A percentile compares a stretch with the other conserved stretches of the same genome.
These are phyloP conservation scores for Hanseniaspora sp. DNA, from an alignment of 1,139 yeast species.

Conservation along the genomic window DNA sequence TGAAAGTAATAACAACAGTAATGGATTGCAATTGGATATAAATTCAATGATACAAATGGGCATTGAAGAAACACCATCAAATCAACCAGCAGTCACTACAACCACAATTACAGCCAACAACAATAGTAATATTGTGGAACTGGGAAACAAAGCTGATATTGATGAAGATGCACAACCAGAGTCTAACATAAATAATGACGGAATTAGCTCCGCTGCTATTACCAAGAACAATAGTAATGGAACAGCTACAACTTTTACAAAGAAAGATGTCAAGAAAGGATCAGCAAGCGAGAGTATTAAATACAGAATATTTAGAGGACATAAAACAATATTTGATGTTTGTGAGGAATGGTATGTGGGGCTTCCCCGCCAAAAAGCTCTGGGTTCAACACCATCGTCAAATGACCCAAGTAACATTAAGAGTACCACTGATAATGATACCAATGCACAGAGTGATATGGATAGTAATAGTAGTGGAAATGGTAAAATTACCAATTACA, in stretches of 20 bases:
- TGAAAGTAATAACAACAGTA: not conserved
- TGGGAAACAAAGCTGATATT: not conserved
- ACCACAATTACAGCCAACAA: too few species aligned
- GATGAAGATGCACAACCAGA: not conserved
- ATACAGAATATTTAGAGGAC: slow-evolving; percentile 29
- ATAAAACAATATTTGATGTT: slow-evolving; percentile 30
- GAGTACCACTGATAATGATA: too few species aligned
- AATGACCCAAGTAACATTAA: not conserved
- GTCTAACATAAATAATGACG: not conserved
- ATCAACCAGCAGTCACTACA: too few species aligned
- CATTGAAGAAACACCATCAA: not conserved
- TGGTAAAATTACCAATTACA: not conserved
- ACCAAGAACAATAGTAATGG: not conserved
- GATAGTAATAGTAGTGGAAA: not conserved
- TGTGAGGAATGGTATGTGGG: slow-evolving; percentile 32
- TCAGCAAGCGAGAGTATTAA: slow-evolving; percentile 23
- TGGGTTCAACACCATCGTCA: not conserved
- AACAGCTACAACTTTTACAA: not conserved
- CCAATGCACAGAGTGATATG: too few species aligned
- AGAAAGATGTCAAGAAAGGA: not conserved
- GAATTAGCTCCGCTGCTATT: too few species aligned
- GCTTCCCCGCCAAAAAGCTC: slow-evolving; percentile 15
- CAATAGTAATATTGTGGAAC: not conserved
- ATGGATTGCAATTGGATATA: not conserved
- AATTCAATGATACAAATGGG: not conserved